Conservation (phyloP, 805 yeast species). For the Kazachstania kunashirensis region DNA sequence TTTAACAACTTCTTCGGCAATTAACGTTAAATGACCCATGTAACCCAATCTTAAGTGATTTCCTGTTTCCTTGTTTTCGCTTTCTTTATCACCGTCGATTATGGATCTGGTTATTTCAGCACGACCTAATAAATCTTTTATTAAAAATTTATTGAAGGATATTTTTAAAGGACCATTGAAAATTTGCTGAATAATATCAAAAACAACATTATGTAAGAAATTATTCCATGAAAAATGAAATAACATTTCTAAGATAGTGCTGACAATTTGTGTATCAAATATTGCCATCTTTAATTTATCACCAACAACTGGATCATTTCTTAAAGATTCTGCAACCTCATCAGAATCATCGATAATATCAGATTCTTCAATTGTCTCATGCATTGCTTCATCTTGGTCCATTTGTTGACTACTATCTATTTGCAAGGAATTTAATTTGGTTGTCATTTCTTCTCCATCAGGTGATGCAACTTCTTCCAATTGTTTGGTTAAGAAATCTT, state of each 20-base stretch:
- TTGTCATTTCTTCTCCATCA: constrained; percentile 5
- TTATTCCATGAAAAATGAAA: constrained; percentile 75
- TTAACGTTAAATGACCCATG: constrained; percentile 89
- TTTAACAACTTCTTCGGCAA: constrained; percentile 94
- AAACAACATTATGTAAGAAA: constrained; percentile 76
- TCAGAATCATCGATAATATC: constrained; percentile 22
- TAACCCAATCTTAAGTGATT: constrained; percentile 75
- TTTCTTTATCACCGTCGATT: constrained; percentile 52
- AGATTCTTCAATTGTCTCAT: constrained; percentile 4
- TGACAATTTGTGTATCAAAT: constrained; percentile 52
- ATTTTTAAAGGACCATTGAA: constrained; percentile 64
- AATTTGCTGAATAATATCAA: constrained; percentile 74
- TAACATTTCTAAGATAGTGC: constrained; percentile 55
- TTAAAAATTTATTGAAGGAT: constrained; percentile 60
- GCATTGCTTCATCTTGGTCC: constrained; percentile 9
- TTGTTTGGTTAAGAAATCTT: constrained; percentile 19
- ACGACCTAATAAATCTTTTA: constrained; percentile 51
- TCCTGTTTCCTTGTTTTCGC: constrained; percentile 49
- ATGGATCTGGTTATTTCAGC: constrained; percentile 52
- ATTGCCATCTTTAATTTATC: constrained; percentile 62
- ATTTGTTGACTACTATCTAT: constrained; percentile 1
- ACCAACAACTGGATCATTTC: constrained; percentile 55
- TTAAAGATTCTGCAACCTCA: constrained; percentile 31
- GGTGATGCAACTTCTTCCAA: neutral
- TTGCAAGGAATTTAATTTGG: constrained; percentile 3